Base-by-base conservation (phyloP, 805 yeast genomes). In the Saturnispora besseyi region DNA sequence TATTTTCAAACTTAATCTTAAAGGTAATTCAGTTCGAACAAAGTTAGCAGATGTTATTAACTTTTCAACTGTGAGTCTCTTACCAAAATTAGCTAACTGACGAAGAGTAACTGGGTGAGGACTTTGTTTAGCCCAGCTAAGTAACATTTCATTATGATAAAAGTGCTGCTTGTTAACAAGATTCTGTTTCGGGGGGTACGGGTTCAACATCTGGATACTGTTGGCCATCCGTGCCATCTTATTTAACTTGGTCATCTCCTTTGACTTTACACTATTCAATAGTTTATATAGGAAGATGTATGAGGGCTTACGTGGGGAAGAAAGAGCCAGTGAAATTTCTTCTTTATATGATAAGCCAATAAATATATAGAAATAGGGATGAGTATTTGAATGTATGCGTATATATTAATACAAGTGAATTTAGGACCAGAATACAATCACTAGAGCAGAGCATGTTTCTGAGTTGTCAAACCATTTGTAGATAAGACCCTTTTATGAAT, bases 91-190 rank as follows among this genome's bases (percentile, higher is more conserved):
- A 1, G 96, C 96, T 56, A 91, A 67, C 59, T 91, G 97, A 47
- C 87, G 73, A n/a, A 93, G 65, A 1, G 96, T 83, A 22, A 91
- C 95, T 0, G 98, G 96, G 62, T 87, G 88, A 0, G 96, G 90
- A n/a, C 62, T 62, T 55, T 80, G 77, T 45, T 76, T 71, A 40
- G 80, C 71, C 77, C 85, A 87, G 34, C 74, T 72, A 59, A 78
- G 66, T 51, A 88, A 69, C 5, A 82, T 77, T 21, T 81, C 79
- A 60, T 85, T 85, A 57, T 89, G 97, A 62, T 87, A 91, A 65
- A 86, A 91, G 62, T 89, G 97, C 61, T 87, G 90, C 22, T 77
- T 75, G 49, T 65, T 54, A 1, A 53, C 29, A 26, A 55, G 45
- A 13, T 32, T 31, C 7, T 52, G 51, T 5, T 55, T 46, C 9